Evolutionary conservation across 805 yeast genomes (phyloP), one percentile per base, ranked within the genome.

Genomic region (Lachancea meyersii): DNA sequence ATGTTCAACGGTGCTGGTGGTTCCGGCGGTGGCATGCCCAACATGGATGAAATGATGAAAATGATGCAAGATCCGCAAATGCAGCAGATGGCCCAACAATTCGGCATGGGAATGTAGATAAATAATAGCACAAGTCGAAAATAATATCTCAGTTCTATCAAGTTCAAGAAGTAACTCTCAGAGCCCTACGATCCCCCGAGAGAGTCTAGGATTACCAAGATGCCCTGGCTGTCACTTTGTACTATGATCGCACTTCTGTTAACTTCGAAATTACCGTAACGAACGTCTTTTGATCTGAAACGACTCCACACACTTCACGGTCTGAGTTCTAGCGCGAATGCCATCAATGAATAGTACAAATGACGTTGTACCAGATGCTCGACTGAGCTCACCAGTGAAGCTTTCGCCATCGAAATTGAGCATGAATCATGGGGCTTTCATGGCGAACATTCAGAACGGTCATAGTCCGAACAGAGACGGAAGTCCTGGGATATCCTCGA

Each of bases 31-130:
- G 86, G 86, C 16, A 77, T 78, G 81, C 83, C 83, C n/a, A 76
- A 74, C 53, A 75, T 79, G 78, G 66, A 72, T 45, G 74, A 77
- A 47, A 71, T 78, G 76, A 77, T 80, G 82, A 69, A 73, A 50
- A 71, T 69, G 76, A 72, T 76, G 75, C 69, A 67, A 56, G 68
- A 68, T 46, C 73, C 73, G 22, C 64, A 63, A 45, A 64, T 69
- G 66, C 72, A 70, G 51, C 63, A 68, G 48, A 70, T 70, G 73
- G 71, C 71, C 70, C 67, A 69, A 56, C 72, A 70, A 49, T 69
- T 74, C 53, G 77, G 78, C 16, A 51, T 57, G 58, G 64, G 64
- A 9, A 41, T 41, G 48, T 45, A 45, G 34, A 28, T 27, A 14
- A 13, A 30, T 4, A 13, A 4, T 17, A 30, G 32, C 19, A 30